Evolutionary conservation across 2,329 filamentous ascomycete genomes (phyloP).

Genomic region (Pestalotiopsis sp.): DNA sequence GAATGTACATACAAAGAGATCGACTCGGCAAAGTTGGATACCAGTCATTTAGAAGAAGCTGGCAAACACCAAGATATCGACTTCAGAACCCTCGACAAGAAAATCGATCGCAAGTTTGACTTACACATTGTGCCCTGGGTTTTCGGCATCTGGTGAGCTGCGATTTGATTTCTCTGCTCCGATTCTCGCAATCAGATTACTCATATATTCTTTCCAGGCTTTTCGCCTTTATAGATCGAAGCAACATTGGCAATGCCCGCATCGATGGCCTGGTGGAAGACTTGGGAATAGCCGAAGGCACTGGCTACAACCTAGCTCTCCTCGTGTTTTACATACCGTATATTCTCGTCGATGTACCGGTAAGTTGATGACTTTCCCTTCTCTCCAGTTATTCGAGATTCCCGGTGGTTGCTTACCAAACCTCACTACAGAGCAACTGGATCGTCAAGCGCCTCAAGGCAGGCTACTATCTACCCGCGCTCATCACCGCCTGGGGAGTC

Average conservation of each 20-base stretch:
- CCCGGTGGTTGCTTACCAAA: conserved; percentile 5
- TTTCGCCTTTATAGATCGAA: conserved; percentile 66
- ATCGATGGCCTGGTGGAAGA: conserved; percentile 58
- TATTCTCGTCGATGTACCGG: conserved; percentile 64
- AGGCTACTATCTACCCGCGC: conserved; percentile 77
- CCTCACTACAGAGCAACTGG: conserved; percentile 64
- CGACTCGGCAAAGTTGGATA: conserved; percentile 16
- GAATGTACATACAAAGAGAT: background rate
- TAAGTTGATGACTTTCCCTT: conserved; percentile 43
- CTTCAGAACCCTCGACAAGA: conserved; percentile 18
- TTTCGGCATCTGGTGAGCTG: conserved; percentile 25
- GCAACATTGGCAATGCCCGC: conserved; percentile 74
- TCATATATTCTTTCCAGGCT: background rate
- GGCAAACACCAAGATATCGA: background rate
- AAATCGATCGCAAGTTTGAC: conserved; percentile 25
- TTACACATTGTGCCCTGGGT: conserved; percentile 26
- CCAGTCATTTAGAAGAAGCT: conserved; percentile 16
- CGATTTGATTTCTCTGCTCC: background rate
- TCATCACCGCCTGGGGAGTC: conserved; percentile 76
- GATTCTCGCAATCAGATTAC: background rate
- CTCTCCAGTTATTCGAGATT: background rate
- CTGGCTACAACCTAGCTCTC: conserved; percentile 74
- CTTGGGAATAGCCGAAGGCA: conserved; percentile 60
- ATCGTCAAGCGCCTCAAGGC: conserved; percentile 79
- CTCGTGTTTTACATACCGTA: conserved; percentile 90